A percentile compares a stretch with the other conserved stretches of the same genome.
phyloP scores from a whole-genome alignment of 1,284 basidiomycete species.

The Apiotrichum mycotoxinovorans region DNA sequence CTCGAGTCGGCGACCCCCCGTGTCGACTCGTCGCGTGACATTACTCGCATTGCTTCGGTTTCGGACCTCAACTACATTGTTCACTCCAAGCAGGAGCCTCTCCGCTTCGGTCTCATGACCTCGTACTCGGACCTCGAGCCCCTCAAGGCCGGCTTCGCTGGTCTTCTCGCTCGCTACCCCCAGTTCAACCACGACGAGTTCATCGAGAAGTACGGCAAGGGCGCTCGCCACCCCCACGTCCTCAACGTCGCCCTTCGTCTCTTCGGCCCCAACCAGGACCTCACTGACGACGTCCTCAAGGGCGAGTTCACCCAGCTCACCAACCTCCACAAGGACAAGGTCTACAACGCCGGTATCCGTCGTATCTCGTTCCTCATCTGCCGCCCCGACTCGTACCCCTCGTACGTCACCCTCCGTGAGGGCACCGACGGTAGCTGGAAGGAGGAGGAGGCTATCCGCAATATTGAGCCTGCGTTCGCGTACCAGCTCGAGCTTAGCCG shows the following conservation, averaged over 20 bases:
- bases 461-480: conserved; percentile 96
- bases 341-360: conserved; percentile 76
- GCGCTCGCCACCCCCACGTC: conserved; percentile 77
- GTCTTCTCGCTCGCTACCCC: conserved; percentile 59
- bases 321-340: conserved; percentile 64
- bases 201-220: conserved; percentile 67
- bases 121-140: conserved; percentile 75
- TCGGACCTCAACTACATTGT: conserved; percentile 91
- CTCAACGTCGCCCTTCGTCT: conserved; percentile 88
- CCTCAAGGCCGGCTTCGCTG: conserved; percentile 68
- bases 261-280: conserved; percentile 62
- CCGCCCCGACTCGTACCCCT: conserved; percentile 84
- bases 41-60: conserved; percentile 72
- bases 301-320: conserved; percentile 69
- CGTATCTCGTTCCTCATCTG: conserved; percentile 91
- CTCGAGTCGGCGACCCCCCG: conserved; percentile 80
- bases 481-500: conserved; percentile 97
- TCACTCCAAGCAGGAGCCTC: conserved; percentile 73
- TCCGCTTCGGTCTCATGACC: conserved; percentile 82
- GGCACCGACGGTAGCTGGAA: conserved; percentile 69
- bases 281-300: conserved; percentile 74
- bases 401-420: conserved; percentile 84
- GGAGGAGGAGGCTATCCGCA: conserved; percentile 94
- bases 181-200: conserved; percentile 68
- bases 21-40: conserved; percentile 54